These are phyloP conservation scores for Phytophthora melonis DNA, from an alignment of 352 stramenopile species.

Conservation along the genomic window DNA sequence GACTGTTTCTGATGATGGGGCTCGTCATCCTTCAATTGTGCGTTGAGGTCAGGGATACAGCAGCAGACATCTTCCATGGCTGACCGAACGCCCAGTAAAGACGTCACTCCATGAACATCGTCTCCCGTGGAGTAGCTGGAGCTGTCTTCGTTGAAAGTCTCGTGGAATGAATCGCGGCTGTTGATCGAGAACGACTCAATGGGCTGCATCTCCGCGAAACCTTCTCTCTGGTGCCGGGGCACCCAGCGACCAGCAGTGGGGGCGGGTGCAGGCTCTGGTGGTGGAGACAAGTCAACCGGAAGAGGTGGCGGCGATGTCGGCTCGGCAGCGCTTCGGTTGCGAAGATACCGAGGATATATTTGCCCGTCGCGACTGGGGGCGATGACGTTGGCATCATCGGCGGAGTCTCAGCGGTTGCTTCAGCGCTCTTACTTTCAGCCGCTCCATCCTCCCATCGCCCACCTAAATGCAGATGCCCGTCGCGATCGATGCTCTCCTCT, in stretches of 20 bases:
- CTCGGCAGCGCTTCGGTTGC: slow-evolving; percentile 66
- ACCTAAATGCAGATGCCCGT: slow-evolving; percentile 42
- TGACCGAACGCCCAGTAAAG: slow-evolving; percentile 78
- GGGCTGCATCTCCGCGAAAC: slow-evolving; percentile 54
- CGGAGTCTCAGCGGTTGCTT: slow-evolving; percentile 35
- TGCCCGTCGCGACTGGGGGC: slow-evolving; percentile 63
- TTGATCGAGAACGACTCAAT: slow-evolving; percentile 59
- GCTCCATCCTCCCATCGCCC: slow-evolving; percentile 23
- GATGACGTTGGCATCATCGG: slow-evolving; percentile 64
- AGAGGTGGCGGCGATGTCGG: slow-evolving; percentile 48
- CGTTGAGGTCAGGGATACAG: slow-evolving; percentile 79
- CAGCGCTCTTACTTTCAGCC: slow-evolving; percentile 18
- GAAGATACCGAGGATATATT: slow-evolving; percentile 79
- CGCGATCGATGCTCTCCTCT: slow-evolving; percentile 38
- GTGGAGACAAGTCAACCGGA: slow-evolving; percentile 44
- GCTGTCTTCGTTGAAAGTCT: slow-evolving; percentile 70
- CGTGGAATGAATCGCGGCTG: slow-evolving; percentile 61
- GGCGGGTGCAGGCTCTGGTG: slow-evolving; percentile 47
- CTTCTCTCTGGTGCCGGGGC: slow-evolving; percentile 64
- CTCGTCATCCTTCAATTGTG: slow-evolving; percentile 47
- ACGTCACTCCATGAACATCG: slow-evolving; percentile 81
- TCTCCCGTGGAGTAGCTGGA: slow-evolving; percentile 77
- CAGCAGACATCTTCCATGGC: slow-evolving; percentile 87
- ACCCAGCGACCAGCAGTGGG: slow-evolving; percentile 59
- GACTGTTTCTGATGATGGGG: slow-evolving; percentile 63